These are phyloP conservation scores for Fennellomyces sp. DNA, from an alignment of 371 early-diverging fungal genomes.

Conservation along the genomic window DNA sequence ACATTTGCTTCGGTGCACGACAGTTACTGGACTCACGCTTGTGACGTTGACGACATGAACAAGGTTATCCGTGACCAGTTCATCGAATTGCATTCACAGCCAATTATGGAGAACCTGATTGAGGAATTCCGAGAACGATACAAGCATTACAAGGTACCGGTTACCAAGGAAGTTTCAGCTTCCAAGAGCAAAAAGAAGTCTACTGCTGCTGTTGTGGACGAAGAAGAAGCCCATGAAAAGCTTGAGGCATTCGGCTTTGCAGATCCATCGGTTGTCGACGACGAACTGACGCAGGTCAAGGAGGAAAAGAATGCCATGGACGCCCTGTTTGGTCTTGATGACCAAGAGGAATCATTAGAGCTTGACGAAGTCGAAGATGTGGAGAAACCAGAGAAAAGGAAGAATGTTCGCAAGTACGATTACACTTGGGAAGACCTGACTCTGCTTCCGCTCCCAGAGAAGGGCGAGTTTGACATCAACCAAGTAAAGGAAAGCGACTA, in stretches of 20 bases:
- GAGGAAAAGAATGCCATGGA: slow-evolving; percentile 33
- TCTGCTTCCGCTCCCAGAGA: slow-evolving; percentile 76
- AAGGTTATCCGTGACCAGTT: slow-evolving; percentile 88
- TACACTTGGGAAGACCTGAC: slow-evolving; percentile 72
- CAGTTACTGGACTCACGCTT: slow-evolving; percentile 98
- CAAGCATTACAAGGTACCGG: slow-evolving; percentile 70
- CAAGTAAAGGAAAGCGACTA: slow-evolving; percentile 83
- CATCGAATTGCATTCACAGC: slow-evolving; percentile 81
- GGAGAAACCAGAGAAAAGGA: slow-evolving; percentile 18
- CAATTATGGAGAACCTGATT: slow-evolving; percentile 84
- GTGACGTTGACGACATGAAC: slow-evolving; percentile 89
- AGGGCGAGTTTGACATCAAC: slow-evolving; percentile 86
- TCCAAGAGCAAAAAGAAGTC: slow-evolving; percentile 4
- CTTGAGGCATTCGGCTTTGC: slow-evolving; percentile 17
- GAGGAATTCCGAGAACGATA: slow-evolving; percentile 88
- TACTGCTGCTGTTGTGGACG: slow-evolving; percentile 13
- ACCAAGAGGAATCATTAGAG: slow-evolving; percentile 9
- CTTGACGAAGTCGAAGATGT: slow-evolving; percentile 13
- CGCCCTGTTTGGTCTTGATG: slow-evolving; percentile 36
- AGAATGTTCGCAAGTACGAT: slow-evolving; percentile 32
- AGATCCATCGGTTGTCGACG: slow-evolving; percentile 1
- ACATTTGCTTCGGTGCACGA: slow-evolving; percentile 97
- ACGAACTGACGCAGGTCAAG: slow-evolving; percentile 14
- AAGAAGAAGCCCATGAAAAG: neutral
- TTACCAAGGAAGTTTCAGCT: slow-evolving; percentile 37